Evolutionary conservation across 1,139 yeast species (phyloP), one percentile per base, ranked within the genome.

Genomic region (Meyerozyma sp.): DNA sequence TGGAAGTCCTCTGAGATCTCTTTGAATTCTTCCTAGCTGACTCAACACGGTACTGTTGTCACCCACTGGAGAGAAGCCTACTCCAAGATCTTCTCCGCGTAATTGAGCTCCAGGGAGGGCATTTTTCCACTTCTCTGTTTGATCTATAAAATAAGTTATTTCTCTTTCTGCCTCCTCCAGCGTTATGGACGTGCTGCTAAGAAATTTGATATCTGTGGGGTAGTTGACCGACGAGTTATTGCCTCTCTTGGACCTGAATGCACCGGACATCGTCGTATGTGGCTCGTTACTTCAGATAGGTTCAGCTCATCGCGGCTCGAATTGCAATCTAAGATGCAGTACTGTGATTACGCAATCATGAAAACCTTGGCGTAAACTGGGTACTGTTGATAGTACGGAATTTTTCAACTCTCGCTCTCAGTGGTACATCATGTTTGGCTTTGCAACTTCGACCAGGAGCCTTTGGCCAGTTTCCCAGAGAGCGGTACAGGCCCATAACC

Each of bases 1-100:
- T 5, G 91, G 89, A 48, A 84, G 74, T 2, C 93, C 93, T 57
- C 86, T 70, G 53, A 84, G 75, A 55, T 82, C 86, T 63, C 91
- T 73, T 58, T 82, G 88, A 30, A 84, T 70, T 52, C 93, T 70
- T 55, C 70, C 73, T 53, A 84, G 69, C 66, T 84, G 93, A 46
- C 83, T 77, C 50, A 78, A 57, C 13, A 67, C 59, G 11, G 75
- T 70, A 41, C 53, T 68, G 55, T 54, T 60, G 1, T 57, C 60
- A 3, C 55, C 46, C n/a, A 46, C 42, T 26, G 50, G 53, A 23
- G 63, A 58, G 45, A 59, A 49, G 0, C 64, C 64, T 6, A 56
- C 55, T n/a, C 45, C 40, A 13, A 38, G 47, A 10, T 47, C 14
- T 13, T 39, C 52, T 8, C 45, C 46, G 25, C 48, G 43, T 7